phyloP scores from a whole-genome alignment of 2,329 filamentous ascomycete species.

The Phyllosticta citribraziliensis region DNA sequence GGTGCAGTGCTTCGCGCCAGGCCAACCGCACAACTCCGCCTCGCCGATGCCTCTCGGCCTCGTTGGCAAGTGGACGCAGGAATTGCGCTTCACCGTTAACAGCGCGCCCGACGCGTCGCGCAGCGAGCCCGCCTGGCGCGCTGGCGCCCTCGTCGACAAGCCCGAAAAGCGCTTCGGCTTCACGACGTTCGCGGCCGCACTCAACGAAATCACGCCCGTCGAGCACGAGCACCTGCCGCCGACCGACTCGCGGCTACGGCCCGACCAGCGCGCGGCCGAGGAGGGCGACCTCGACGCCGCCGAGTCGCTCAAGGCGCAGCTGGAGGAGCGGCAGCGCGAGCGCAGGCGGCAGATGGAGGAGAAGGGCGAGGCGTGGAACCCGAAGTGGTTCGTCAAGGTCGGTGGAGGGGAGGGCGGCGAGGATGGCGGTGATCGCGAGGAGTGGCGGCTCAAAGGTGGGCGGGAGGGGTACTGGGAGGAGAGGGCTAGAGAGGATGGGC shows the following conservation, averaged over 20 bases:
- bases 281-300: slow-evolving; percentile 72
- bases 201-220: slow-evolving; percentile 80
- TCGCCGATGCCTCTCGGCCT: slow-evolving; percentile 57
- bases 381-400: slow-evolving; percentile 76
- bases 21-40: slow-evolving; percentile 49
- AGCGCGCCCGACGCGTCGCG: slow-evolving; percentile 47
- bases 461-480: slow-evolving; percentile 94
- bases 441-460: slow-evolving; percentile 60
- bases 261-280: slow-evolving; percentile 81
- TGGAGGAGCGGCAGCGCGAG: slow-evolving; percentile 78
- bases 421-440: slow-evolving; percentile 31
- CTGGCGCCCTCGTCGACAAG: slow-evolving; percentile 67
- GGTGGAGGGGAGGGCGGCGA: slow-evolving; percentile 20
- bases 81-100: slow-evolving; percentile 56
- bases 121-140: slow-evolving; percentile 60
- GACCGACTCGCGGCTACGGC: slow-evolving; percentile 75
- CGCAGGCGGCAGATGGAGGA: slow-evolving; percentile 68
- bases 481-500: slow-evolving; percentile 47
- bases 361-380: slow-evolving; percentile 59
- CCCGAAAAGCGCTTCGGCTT: slow-evolving; percentile 75
- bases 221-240: slow-evolving; percentile 66
- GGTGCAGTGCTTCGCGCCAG: slow-evolving; percentile 52
- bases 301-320: slow-evolving; percentile 67
- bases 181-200: slow-evolving; percentile 70
- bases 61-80: slow-evolving; percentile 73